Evolutionary conservation across 1,284 basidiomycete genomes (phyloP), one percentile per base, ranked within the genome.

Genomic region (Cystobasidium sp.): DNA sequence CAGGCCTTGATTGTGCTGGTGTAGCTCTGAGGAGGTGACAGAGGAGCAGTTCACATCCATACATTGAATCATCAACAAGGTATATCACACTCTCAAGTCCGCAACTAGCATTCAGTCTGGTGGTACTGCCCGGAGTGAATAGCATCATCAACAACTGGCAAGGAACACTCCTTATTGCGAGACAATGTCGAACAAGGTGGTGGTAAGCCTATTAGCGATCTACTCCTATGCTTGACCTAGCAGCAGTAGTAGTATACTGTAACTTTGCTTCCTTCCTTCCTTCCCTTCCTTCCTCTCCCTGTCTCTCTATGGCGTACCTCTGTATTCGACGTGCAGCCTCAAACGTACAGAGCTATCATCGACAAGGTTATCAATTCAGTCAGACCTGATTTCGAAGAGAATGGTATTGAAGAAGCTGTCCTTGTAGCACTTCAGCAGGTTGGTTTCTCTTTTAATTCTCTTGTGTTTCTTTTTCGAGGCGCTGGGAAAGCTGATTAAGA

Each of bases 301-400:
- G 1, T 43, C 37, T 16, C 58, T 52, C 52, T 3, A 8, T 5
- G 31, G 31, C 31, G 31, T 31, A 31, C 31, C 31, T 31, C 31
- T 31, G 5, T 31, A 1, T 31, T 31, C 31, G 31, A 31, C 31
- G 1, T 59, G 75, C 89, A 97, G 94, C 94, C 95, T 81, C 82
- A 85, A 78, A 91, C 94, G 80, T 99, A 98, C 84, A 91, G 95
- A 77, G 84, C 88, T 78, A 92, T 98, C 84, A 98, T 99, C 84
- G 94, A 97, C 88, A 94, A 97, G 85, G 95, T 98, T 77, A 91
- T 98, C 80, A 85, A 86, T 53, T 86, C 88, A 79, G 92, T 96
- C 84, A 92, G 92, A 83, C 86, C 89, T 82, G 96, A 98, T 83
- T 99, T 98, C 84, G 95, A 98, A 82, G 94, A 97, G 83, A 95